Evolutionary conservation across 2,329 filamentous ascomycete species (phyloP), one percentile per base, ranked within the genome.

Genomic region (Epichloe scottii): DNA sequence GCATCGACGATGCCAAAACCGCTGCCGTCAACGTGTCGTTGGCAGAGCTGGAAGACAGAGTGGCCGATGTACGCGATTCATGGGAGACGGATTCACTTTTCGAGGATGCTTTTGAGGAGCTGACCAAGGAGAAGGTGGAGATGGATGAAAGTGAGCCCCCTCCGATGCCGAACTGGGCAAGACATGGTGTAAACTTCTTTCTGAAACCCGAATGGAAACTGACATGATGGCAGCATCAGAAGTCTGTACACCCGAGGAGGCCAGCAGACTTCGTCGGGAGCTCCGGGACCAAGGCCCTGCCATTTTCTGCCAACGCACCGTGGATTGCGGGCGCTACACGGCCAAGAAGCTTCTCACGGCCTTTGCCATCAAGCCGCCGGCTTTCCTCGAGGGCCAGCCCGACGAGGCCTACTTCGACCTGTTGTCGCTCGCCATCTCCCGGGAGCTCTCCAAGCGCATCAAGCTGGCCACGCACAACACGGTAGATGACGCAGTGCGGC

Each of bases 301-400:
- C 54, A 77, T 84, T 54, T 95, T 96, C 65, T 81, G 87, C 62
- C 73, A 81, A 59, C 76, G 82, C 58, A 89, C 85, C 34, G 74
- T 94, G 48, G 79, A 82, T 55, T 75, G 76, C 49, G 81, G 82
- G 34, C 75, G 74, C 48, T 82, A 93, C 63, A 83, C 84, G 19
- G 86, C 86, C 50, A 89, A 85, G 69, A 91, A 88, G 68, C 75
- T 96, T 33, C 82, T 91, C 63, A 89, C 87, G 8, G 90, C 89
- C 14, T 96, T 96, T 71, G 84, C 83, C 53, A 80, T 95, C 58
- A 74, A 78, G 39, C 81, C 87, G 42, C 87, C 88, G 2, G 66
- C 73, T 38, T 89, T 89, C 62, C 77, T 95, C 14, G 82, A 89
- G 35, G 84, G 82, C 39, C 52, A 61, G 50, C 58, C 63, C 40